A percentile compares a stretch with the other conserved stretches of the same genome.
phyloP scores from a whole-genome alignment of 768 basidiomycete genomes.

The Naganishia vishniacii region DNA sequence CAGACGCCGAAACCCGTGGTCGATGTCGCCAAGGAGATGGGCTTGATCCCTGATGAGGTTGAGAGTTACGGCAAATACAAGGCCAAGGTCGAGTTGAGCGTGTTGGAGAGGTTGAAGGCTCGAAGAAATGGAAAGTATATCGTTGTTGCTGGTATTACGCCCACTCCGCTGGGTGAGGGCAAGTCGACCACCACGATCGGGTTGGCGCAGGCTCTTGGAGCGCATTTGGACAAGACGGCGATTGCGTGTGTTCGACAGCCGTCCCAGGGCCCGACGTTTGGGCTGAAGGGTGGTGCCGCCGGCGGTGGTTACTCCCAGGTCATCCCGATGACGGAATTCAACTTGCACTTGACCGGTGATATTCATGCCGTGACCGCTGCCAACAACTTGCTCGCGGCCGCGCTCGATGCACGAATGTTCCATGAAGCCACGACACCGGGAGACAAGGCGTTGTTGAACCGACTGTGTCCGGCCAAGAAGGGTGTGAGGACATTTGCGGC shows the following conservation, averaged over 20 bases:
- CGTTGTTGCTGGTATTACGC: constrained; percentile 90
- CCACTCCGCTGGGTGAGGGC: constrained; percentile 93
- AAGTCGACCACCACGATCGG: constrained; percentile 98
- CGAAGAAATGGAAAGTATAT: constrained; percentile 94
- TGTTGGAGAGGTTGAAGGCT: constrained; percentile 75
- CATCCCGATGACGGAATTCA: constrained; percentile 99
- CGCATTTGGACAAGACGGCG: constrained; percentile 82
- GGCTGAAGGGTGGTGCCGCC: constrained; percentile 97
- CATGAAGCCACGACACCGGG: constrained; percentile 93
- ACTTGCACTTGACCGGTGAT: constrained; percentile 68
- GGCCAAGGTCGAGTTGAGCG: constrained; percentile 87
- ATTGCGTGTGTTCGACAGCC: constrained; percentile 98
- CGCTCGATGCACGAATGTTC: constrained; percentile 93
- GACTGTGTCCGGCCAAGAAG: constrained; percentile 87
- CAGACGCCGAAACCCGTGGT: constrained; percentile 86
- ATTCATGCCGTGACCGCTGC: constrained; percentile 97
- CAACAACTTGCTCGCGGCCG: constrained; percentile 93
- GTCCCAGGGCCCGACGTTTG: constrained; percentile 96
- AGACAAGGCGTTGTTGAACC: constrained; percentile 89
- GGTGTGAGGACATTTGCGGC: constrained; percentile 91
- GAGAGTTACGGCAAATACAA: constrained; percentile 95
- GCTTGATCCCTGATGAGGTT: constrained; percentile 74
- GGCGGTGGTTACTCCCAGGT: constrained; percentile 98
- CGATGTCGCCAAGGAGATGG: constrained; percentile 80
- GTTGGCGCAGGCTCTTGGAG: constrained; percentile 90